Evolutionary conservation across 1,139 yeast species (phyloP), one percentile per base, ranked within the genome.

Genomic region (Kodamaea sp.): DNA sequence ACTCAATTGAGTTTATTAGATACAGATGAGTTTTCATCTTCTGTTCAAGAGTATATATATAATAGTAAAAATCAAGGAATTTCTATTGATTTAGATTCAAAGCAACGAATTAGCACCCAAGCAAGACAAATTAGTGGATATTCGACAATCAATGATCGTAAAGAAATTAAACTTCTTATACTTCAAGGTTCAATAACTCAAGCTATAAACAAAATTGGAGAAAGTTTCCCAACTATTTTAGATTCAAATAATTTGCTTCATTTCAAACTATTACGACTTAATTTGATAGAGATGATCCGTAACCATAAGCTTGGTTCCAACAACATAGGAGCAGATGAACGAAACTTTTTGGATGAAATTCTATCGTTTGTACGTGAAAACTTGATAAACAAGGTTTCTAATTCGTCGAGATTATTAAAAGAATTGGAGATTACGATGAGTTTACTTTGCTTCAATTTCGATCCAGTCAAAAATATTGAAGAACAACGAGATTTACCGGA

Each of bases 341-440:
- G 71, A 36, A 55, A 60, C 24, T 84, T 82, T 47, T 69, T 86
- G 34, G 62, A 77, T 43, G 67, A 65, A 8, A 71, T 84, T 7
- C 75, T 85, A 15, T 61, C 65, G 10, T 84, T 84, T 61, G 81
- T 84, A 2, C 69, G 81, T 41, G 78, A 73, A 28, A 79, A 80
- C 50, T 58, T 84, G 48, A 73, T 84, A 4, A 70, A 70, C 43
- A 73, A 80, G 58, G 81, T 85, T 20, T 58, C 77, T 33, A 67
- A 65, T 62, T 60, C 82, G 58, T 55, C 62, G 54, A 57, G 64
- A 54, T 45, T 81, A 63, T 53, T 82, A 59, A 75, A 77, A 44
- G 87, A 83, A 47, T 62, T 84, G 45, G 90, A 84, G 52, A 63
- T 80, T 27, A 78, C 87, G 7, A 82, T 84, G 87, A 81, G 88